phyloP scores from a whole-genome alignment of 129 eudicot genomes.

The Flaveria ramosissima region DNA sequence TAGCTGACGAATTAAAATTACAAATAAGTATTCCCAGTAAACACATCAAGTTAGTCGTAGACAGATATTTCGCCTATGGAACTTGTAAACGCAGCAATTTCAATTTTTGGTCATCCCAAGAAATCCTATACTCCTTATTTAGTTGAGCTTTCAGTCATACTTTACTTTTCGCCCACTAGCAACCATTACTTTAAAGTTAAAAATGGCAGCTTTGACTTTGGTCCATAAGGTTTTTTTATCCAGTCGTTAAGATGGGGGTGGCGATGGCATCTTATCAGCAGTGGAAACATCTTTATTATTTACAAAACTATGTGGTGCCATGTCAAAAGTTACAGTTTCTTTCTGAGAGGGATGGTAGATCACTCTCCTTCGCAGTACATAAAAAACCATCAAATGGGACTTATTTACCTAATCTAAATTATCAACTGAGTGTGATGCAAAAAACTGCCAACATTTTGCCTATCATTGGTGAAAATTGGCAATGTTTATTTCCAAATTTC shows the following conservation, averaged over 20 bases:
- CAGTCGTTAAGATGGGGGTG: background rate
- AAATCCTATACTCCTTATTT: background rate
- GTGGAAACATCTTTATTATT: background rate
- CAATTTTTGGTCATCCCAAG: background rate
- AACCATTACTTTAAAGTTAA: background rate
- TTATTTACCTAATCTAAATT: background rate
- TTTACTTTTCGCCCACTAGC: background rate
- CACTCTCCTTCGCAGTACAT: constrained; percentile 1
- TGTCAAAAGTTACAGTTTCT: constrained; percentile 6
- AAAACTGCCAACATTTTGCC: background rate
- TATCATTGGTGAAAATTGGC: background rate
- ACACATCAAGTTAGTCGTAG: constrained; percentile 2
- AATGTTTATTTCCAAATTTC: background rate
- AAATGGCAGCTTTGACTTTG: background rate
- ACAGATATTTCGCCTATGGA: constrained; percentile 1
- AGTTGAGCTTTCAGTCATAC: background rate
- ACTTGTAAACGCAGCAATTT: constrained; percentile 1
- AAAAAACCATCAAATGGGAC: constrained; percentile 4
- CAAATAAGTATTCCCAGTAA: background rate
- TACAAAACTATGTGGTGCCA: background rate
- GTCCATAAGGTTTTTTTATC: background rate
- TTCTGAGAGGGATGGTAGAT: background rate
- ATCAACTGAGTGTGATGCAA: constrained; percentile 1
- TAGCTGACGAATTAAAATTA: background rate
- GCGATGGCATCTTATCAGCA: background rate